phyloP scores from a whole-genome alignment of 2,329 filamentous ascomycete species.

The Ceratocystis variospora region DNA sequence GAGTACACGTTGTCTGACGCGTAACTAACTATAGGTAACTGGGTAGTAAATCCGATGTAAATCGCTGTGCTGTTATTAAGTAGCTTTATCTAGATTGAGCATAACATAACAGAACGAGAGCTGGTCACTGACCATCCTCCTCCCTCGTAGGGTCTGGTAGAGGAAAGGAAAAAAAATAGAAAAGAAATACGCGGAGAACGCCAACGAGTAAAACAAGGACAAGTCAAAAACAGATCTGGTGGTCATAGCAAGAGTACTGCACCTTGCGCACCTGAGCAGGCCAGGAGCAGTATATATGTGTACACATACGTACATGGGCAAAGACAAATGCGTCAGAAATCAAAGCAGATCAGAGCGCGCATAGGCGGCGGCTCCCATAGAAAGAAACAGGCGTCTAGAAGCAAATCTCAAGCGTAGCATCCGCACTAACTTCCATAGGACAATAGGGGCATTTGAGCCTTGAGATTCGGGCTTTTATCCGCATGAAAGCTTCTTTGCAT shows the following conservation, averaged over 20 bases:
- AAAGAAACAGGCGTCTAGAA: constrained; percentile 30
- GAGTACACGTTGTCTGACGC: not conserved
- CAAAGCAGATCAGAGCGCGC: not conserved
- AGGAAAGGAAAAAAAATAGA: not conserved
- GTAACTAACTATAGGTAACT: not conserved
- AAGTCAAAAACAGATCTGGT: not conserved
- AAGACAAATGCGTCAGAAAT: not conserved
- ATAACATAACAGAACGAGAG: not conserved
- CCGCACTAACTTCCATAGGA: constrained; percentile 64
- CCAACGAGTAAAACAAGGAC: not conserved
- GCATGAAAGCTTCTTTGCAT: constrained; percentile 67
- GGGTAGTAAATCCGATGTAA: not conserved
- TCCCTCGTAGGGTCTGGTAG: not conserved
- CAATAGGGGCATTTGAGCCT: constrained; percentile 96
- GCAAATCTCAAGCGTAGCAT: constrained; percentile 61
- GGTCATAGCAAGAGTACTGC: not conserved
- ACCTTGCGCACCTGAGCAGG: not conserved
- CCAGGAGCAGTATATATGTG: not conserved
- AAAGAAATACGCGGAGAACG: not conserved
- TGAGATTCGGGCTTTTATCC: constrained; percentile 56
- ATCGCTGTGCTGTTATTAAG: not conserved
- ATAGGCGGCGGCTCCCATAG: not conserved
- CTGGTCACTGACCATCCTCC: not conserved
- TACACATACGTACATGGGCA: not conserved
- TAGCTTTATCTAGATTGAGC: not conserved